Evolutionary conservation across 2,329 filamentous ascomycete genomes (phyloP).

Genomic region (Stagonosporopsis chrysanthemi): DNA sequence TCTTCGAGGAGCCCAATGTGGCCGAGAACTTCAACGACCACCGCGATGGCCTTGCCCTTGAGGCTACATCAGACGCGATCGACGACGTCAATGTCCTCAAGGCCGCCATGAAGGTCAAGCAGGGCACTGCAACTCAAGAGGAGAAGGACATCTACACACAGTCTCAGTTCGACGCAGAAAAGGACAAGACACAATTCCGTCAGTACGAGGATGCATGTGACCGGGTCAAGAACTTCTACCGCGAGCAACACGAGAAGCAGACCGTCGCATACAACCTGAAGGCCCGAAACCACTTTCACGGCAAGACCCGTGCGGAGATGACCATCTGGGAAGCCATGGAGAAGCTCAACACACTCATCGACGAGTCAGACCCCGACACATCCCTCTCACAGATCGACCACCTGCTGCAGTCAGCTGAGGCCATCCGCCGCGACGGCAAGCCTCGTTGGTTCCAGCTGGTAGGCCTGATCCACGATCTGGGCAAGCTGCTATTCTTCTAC

Average conservation of each 20-base stretch:
- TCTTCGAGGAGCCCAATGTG: conserved; percentile 53
- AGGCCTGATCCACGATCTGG: conserved; percentile 79
- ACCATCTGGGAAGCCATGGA: conserved; percentile 91
- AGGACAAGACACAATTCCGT: conserved; percentile 82
- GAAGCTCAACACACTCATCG: conserved; percentile 88
- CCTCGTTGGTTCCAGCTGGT: conserved; percentile 83
- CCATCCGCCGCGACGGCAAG: conserved; percentile 84
- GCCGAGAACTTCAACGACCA: conserved; percentile 56
- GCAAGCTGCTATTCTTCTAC: conserved; percentile 82
- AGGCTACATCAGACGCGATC: conserved; percentile 66
- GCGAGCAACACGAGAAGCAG: conserved; percentile 73
- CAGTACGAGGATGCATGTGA: conserved; percentile 85
- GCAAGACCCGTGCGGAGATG: conserved; percentile 75
- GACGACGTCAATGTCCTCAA: conserved; percentile 68
- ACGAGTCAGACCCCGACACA: conserved; percentile 91
- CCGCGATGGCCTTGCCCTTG: conserved; percentile 64
- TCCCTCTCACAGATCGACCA: conserved; percentile 88
- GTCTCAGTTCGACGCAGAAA: conserved; percentile 74
- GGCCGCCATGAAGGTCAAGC: conserved; percentile 59
- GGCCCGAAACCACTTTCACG: conserved; percentile 75
- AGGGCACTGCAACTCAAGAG: conserved; percentile 54
- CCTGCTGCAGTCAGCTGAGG: conserved; percentile 86
- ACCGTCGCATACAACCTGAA: conserved; percentile 85
- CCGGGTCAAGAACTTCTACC: conserved; percentile 87
- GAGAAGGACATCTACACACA: conserved; percentile 61